A percentile compares a stretch with the other conserved stretches of the same genome.
phyloP scores from a whole-genome alignment of 192 early-diverging fungal genomes.

The Podila clonocystis region DNA sequence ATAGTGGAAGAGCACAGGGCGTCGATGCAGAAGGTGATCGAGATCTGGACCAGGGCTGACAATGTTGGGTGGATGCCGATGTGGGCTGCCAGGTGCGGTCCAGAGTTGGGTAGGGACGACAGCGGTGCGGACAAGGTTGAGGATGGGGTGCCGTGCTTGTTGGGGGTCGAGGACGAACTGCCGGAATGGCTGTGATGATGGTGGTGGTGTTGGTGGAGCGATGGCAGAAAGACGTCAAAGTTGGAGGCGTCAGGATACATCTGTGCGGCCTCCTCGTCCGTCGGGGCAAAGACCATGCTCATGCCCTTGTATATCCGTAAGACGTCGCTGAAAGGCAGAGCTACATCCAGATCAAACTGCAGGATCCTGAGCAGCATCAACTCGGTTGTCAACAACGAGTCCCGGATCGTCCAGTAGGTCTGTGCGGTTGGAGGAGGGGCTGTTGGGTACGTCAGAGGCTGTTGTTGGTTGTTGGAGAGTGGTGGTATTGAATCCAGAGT shows the following conservation, averaged over 20 bases:
- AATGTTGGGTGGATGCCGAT: constrained; percentile 43
- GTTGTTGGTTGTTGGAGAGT: constrained; percentile 10
- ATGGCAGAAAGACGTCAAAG: constrained; percentile 47
- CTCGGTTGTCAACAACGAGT: constrained; percentile 60
- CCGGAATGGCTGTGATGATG: neutral
- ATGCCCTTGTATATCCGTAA: constrained; percentile 62
- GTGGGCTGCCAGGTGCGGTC: constrained; percentile 8
- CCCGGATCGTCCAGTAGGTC: constrained; percentile 58
- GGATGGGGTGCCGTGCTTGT: constrained; percentile 27
- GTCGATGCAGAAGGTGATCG: constrained; percentile 48
- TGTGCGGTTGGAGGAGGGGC: constrained; percentile 42
- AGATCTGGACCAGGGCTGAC: constrained; percentile 46
- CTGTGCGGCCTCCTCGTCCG: constrained; percentile 40
- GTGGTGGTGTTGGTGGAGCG: constrained; percentile 1
- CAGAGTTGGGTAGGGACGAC: constrained; percentile 1
- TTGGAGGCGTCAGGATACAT: constrained; percentile 39
- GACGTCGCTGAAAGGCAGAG: constrained; percentile 58
- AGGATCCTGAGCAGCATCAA: constrained; percentile 59
- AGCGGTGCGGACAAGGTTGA: constrained; percentile 9
- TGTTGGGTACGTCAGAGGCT: constrained; percentile 1
- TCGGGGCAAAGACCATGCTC: constrained; percentile 53
- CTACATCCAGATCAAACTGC: constrained; percentile 60
- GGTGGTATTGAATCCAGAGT: neutral
- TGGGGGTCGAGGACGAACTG: constrained; percentile 3
- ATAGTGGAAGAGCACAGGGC: constrained; percentile 40